These are phyloP conservation scores for Oenanthe sinensis DNA, from an alignment of 129 eudicot genomes.

Conservation along the genomic window DNA sequence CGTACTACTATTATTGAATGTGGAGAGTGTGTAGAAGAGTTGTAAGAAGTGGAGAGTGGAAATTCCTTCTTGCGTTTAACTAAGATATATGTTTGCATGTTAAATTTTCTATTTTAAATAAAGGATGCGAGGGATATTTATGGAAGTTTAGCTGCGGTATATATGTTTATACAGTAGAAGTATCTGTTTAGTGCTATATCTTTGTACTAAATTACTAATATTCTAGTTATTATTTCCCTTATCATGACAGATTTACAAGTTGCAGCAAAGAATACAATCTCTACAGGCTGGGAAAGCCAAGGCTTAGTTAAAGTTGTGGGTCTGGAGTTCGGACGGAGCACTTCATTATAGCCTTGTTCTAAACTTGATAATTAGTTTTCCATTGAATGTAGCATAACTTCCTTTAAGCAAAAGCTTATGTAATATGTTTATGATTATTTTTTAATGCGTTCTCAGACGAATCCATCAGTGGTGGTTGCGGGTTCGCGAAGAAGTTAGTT, in stretches of 20 bases:
- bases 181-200: background rate
- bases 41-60: background rate
- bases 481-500: background rate
- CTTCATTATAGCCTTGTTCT: background rate
- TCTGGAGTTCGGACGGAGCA: background rate
- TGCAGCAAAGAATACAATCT: constrained; percentile 77
- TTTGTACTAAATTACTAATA: no score
- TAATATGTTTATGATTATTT: background rate
- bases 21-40: background rate
- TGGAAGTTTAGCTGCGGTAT: background rate
- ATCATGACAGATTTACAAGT: constrained; percentile 42
- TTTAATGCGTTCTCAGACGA: background rate
- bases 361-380: background rate
- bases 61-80: background rate
- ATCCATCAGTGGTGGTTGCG: background rate
- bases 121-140: background rate
- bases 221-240: background rate
- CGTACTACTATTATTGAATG: background rate
- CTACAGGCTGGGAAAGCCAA: constrained; percentile 81
- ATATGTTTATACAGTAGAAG: background rate
- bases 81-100: background rate
- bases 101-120: background rate
- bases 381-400: background rate
- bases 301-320: constrained; percentile 27
- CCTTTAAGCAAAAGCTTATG: background rate